phyloP scores from a whole-genome alignment of 75 land plant genomes.

The Picea sitchensis region DNA sequence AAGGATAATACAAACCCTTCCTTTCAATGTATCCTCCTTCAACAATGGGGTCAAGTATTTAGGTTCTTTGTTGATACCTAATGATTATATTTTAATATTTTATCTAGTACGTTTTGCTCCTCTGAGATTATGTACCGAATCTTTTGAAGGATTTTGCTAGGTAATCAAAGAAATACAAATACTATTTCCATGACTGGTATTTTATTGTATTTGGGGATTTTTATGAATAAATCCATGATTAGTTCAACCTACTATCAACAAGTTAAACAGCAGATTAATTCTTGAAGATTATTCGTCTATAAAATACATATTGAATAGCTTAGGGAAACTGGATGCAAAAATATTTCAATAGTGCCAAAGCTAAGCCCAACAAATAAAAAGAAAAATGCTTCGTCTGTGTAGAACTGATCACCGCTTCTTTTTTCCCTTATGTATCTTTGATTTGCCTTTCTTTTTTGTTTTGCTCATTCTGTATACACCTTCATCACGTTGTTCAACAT shows the following conservation, averaged over 20 bases:
- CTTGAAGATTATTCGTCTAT: neutral
- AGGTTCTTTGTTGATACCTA: too few species aligned
- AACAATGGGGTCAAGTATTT: too few species aligned
- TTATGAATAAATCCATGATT: too few species aligned
- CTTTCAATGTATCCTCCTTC: too few species aligned
- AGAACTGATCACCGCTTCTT: neutral
- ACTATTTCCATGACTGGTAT: too few species aligned
- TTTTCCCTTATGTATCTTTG: constrained; percentile 9
- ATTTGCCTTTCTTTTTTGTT: neutral
- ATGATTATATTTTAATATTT: too few species aligned
- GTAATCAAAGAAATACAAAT: too few species aligned
- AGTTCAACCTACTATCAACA: neutral
- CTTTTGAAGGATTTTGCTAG: too few species aligned
- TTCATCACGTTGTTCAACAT: neutral
- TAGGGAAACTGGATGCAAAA: neutral
- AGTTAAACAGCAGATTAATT: neutral
- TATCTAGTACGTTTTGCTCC: too few species aligned
- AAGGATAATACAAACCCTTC: too few species aligned
- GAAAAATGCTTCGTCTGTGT: neutral
- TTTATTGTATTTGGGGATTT: too few species aligned
- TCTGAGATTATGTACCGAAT: too few species aligned
- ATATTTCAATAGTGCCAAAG: neutral
- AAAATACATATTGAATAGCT: neutral
- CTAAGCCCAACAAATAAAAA: neutral
- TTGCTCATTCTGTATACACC: neutral